A percentile compares a stretch with the other conserved stretches of the same genome.
These are phyloP conservation scores for Brettanomyces naardenensis DNA, from an alignment of 805 yeast species.

Conservation along the genomic window DNA sequence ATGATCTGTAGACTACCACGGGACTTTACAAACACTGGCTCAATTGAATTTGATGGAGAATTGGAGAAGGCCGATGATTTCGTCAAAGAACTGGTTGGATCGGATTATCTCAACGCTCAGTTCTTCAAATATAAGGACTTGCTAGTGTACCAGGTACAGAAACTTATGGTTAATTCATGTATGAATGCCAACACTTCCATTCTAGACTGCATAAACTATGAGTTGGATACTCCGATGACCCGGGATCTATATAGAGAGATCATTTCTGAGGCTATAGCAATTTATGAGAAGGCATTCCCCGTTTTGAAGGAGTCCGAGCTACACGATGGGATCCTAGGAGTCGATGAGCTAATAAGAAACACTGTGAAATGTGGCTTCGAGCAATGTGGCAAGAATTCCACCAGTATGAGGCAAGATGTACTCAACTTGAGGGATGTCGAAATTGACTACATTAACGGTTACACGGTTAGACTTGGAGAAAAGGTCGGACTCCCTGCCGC, in stretches of 20 bases:
- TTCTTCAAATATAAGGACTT: conserved; percentile 34
- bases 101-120: conserved; percentile 23
- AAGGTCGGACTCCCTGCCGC: conserved; percentile 35
- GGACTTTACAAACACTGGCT: conserved; percentile 8
- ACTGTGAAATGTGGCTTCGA: conserved; percentile 21
- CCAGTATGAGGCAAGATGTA: conserved; percentile 70
- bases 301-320: conserved; percentile 24
- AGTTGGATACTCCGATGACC: conserved; percentile 38
- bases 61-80: conserved; percentile 13
- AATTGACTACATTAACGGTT: conserved; percentile 79
- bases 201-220: conserved; percentile 72
- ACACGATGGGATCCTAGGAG: conserved; percentile 24
- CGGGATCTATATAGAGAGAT: conserved; percentile 30
- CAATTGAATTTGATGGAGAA: conserved; percentile 9
- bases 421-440: conserved; percentile 54
- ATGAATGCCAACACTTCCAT: conserved; percentile 80
- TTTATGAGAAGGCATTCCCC: conserved; percentile 28
- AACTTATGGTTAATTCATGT: conserved; percentile 72
- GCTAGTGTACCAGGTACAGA: conserved; percentile 55
- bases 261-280: conserved; percentile 37
- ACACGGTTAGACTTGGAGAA: conserved; percentile 49
- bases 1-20: conserved; percentile 51
- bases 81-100: conserved; percentile 16
- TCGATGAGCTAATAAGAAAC: conserved; percentile 27
- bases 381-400: conserved; percentile 42